A percentile compares a stretch with the other conserved stretches of the same genome.
These are phyloP conservation scores for Xylariaceae sp. DNA, from an alignment of 2,329 filamentous ascomycete species.

Conservation along the genomic window DNA sequence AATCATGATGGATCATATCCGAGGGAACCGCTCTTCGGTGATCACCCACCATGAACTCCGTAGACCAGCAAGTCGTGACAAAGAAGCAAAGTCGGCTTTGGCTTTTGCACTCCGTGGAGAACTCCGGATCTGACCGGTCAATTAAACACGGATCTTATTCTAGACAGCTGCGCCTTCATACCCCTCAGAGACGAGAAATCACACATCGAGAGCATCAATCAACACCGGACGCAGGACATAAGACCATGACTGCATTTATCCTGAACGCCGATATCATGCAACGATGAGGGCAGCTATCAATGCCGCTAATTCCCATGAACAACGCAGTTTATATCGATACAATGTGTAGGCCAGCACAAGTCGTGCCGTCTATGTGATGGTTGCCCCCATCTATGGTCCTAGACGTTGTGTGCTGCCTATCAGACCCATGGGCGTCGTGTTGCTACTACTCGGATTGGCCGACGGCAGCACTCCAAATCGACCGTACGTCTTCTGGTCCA, in stretches of 20 bases:
- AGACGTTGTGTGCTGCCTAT: slow-evolving; percentile 62
- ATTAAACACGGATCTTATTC: not conserved
- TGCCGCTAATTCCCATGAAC: slow-evolving; percentile 5
- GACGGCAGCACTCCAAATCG: slow-evolving; percentile 82
- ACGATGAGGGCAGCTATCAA: not conserved
- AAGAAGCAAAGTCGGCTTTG: not conserved
- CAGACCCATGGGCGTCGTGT: slow-evolving; percentile 53
- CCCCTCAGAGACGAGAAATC: not conserved
- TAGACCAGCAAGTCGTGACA: not conserved
- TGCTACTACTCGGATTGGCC: slow-evolving; percentile 35
- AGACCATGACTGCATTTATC: slow-evolving; percentile 7
- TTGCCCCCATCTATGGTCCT: slow-evolving; percentile 49
- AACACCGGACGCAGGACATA: not conserved
- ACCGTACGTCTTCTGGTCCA: slow-evolving; percentile 94
- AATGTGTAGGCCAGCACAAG: slow-evolving; percentile 9
- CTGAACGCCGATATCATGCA: slow-evolving; percentile 18
- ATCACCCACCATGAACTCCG: not conserved
- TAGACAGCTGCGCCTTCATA: not conserved
- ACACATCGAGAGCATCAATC: not conserved
- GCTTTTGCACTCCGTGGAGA: not conserved
- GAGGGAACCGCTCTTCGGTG: not conserved
- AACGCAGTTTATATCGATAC: slow-evolving; percentile 14
- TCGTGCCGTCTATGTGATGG: not conserved
- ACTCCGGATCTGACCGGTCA: not conserved
- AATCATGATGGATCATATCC: no score